Percentiles rank a stretch among this genome's conserved stretches.
Conservation (phyloP, 768 basidiomycete species). For the Lyophyllum shimeji region DNA sequence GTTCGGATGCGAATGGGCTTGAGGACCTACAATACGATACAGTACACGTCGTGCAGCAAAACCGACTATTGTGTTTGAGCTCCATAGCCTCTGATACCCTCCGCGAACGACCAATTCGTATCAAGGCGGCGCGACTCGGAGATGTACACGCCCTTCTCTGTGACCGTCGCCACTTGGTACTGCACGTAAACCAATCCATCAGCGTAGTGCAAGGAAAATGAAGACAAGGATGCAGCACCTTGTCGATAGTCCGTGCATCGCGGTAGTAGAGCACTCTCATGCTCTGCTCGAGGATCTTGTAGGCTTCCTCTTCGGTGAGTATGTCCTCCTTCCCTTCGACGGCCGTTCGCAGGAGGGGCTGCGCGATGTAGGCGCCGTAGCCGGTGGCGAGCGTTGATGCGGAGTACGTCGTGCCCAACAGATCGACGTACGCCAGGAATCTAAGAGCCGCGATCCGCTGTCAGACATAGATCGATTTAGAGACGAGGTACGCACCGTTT, state of each 20-base stretch:
- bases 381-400: constrained; percentile 94
- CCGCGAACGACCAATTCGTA: constrained; percentile 91
- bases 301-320: constrained; percentile 78
- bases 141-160: constrained; percentile 70
- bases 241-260: constrained; percentile 93
- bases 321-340: constrained; percentile 80
- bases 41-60: constrained; percentile 11
- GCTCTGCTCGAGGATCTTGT: constrained; percentile 74
- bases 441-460: constrained; percentile 36
- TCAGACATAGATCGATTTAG: no score
- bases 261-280: constrained; percentile 96
- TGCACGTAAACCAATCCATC: constrained; percentile 27
- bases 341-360: constrained; percentile 87
- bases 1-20: not conserved
- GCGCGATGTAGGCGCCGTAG: constrained; percentile 90
- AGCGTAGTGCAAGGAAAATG: not conserved
- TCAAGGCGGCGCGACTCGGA: constrained; percentile 74
- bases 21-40: constrained; percentile 1
- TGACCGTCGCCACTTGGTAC: constrained; percentile 96
- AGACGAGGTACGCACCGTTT: constrained; percentile 51
- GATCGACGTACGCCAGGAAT: constrained; percentile 92
- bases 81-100: constrained; percentile 89
- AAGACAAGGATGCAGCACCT: constrained; percentile 50
- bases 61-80: constrained; percentile 75
- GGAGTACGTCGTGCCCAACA: constrained; percentile 94